These are phyloP conservation scores for Fraxinus xanthoxyloides DNA, from an alignment of 305 asterid species.

Conservation along the genomic window DNA sequence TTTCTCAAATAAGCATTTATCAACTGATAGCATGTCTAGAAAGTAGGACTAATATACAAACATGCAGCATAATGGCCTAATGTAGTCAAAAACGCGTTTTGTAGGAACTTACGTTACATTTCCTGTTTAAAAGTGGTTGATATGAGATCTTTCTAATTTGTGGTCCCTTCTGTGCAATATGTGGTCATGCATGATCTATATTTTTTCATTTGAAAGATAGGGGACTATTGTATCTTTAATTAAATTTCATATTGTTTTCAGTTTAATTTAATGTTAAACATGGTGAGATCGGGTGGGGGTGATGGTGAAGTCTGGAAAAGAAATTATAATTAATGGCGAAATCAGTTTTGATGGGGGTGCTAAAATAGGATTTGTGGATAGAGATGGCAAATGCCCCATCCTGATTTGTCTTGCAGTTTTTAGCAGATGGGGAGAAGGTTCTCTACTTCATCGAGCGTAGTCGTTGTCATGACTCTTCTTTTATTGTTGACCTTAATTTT, in stretches of 20 bases:
- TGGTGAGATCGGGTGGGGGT: neutral
- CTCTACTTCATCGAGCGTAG: neutral
- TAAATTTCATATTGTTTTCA: neutral
- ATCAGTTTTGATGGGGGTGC: neutral
- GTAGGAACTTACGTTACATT: constrained; percentile 1
- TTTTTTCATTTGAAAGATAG: neutral
- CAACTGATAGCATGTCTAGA: neutral
- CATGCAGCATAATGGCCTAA: neutral
- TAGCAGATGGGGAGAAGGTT: neutral
- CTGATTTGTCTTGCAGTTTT: neutral
- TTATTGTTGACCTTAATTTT: neutral
- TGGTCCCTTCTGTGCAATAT: neutral
- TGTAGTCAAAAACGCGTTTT: constrained; percentile 9
- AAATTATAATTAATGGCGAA: neutral
- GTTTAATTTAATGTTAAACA: neutral
- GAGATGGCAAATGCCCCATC: neutral
- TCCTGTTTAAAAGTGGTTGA: neutral
- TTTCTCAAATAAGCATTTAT: neutral
- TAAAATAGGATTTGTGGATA: neutral
- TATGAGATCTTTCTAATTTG: neutral
- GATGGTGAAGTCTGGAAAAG: neutral
- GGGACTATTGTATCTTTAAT: neutral
- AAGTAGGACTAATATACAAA: neutral
- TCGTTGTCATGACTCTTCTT: neutral
- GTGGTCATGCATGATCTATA: neutral